Conservation (phyloP, 2,329 filamentous ascomycete genomes). For the Fusarium sp. region DNA sequence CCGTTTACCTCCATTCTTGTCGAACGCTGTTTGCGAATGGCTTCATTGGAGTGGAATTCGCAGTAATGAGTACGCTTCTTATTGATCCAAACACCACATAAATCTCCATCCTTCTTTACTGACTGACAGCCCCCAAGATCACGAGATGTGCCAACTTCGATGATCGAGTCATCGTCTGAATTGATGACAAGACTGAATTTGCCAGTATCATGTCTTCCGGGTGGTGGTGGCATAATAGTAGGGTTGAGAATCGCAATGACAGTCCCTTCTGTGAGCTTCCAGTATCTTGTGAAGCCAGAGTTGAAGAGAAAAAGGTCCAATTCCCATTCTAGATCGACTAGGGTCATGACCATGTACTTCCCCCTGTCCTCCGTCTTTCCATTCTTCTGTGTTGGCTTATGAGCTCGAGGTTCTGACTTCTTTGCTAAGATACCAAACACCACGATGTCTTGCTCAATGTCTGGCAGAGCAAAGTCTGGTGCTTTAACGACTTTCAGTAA, state of each 20-base stretch:
- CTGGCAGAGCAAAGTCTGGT: conserved; percentile 84
- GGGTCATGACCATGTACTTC: conserved; percentile 92
- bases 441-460: conserved; percentile 88
- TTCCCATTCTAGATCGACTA: conserved; percentile 91
- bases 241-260: conserved; percentile 94
- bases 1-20: conserved; percentile 84
- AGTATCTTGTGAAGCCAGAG: conserved; percentile 90
- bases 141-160: conserved; percentile 87
- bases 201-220: conserved; percentile 79
- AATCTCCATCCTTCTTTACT: conserved; percentile 83
- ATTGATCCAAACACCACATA: conserved; percentile 89
- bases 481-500: conserved; percentile 84
- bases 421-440: conserved; percentile 88
- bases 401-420: conserved; percentile 82
- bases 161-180: conserved; percentile 86
- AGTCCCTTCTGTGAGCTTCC: conserved; percentile 93
- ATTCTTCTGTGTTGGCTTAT: conserved; percentile 61
- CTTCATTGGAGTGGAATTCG: conserved; percentile 89
- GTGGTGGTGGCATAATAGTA: conserved; percentile 86
- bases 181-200: conserved; percentile 88
- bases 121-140: conserved; percentile 92
- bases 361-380: conserved; percentile 69
- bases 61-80: conserved; percentile 89
- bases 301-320: conserved; percentile 94
- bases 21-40: conserved; percentile 75